Evolutionary conservation across 2,329 filamentous ascomycete genomes (phyloP).

Genomic region (Colletotrichum somersetense): DNA sequence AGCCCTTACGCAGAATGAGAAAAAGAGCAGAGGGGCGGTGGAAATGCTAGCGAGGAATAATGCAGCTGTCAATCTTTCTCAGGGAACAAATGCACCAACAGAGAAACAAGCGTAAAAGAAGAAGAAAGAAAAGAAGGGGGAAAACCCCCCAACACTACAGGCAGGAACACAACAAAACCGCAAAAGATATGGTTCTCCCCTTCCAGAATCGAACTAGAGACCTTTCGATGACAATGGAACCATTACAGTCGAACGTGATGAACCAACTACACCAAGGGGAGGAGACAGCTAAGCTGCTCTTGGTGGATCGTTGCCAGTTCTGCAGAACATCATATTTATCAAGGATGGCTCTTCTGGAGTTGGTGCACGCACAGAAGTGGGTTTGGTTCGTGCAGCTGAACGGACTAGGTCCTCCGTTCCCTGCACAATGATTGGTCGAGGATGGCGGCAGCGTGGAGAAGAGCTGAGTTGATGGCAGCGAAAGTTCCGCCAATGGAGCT

Average conservation of each 20-base stretch:
- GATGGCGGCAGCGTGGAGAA: no score
- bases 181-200: slow-evolving; percentile 10
- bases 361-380: no score
- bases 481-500: neutral
- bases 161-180: neutral
- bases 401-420: neutral
- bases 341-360: neutral
- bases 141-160: no score
- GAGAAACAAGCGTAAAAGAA: no score
- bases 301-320: neutral
- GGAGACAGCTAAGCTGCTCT: slow-evolving; percentile 18
- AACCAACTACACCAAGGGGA: slow-evolving; percentile 31
- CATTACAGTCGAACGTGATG: slow-evolving; percentile 40
- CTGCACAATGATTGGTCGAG: neutral
- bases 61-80: neutral
- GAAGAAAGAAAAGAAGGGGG: no score
- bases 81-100: no score
- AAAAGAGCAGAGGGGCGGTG: neutral
- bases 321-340: neutral
- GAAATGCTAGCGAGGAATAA: neutral
- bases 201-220: slow-evolving; percentile 33
- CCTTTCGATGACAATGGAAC: slow-evolving; percentile 36
- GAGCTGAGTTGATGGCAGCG: neutral
- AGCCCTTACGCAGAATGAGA: neutral
- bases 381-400: neutral